Evolutionary conservation across 306 rosid species (phyloP).

Genomic region (Fragaria nilgerrensis): DNA sequence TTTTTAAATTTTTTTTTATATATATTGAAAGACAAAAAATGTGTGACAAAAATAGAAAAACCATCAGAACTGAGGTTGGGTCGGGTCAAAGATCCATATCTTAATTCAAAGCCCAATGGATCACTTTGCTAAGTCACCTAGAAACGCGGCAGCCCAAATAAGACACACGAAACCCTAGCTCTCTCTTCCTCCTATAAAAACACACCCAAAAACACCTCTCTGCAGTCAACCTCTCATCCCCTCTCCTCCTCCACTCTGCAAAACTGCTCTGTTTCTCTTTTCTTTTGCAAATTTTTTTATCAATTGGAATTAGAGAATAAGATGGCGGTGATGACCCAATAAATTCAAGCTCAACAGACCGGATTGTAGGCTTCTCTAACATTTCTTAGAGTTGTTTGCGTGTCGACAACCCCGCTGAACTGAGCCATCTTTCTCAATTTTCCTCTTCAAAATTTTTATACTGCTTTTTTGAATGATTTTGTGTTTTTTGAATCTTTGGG

Average conservation of each 20-base stretch:
- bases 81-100: neutral
- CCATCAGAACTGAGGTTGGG: neutral
- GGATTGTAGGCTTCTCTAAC: slow-evolving; percentile 66
- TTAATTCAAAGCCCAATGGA: neutral
- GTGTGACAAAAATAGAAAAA: too few species aligned
- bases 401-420: slow-evolving; percentile 92
- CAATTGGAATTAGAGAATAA: neutral
- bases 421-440: slow-evolving; percentile 55
- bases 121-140: neutral
- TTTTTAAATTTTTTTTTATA: too few species aligned
- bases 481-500: slow-evolving; percentile 18
- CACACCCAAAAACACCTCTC: neutral
- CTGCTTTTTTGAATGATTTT: neutral
- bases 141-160: neutral
- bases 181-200: neutral
- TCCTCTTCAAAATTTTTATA: neutral
- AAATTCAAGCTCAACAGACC: slow-evolving; percentile 99
- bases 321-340: slow-evolving; percentile 43
- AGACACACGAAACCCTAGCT: slow-evolving; percentile 26
- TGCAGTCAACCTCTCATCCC: neutral
- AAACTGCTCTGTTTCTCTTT: neutral
- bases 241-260: neutral
- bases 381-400: slow-evolving; percentile 46
- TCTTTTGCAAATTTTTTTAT: neutral
- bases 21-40: too few species aligned